Base-by-base conservation (phyloP, 2,329 filamentous ascomycete genomes). In the Aureobasidium lini region DNA sequence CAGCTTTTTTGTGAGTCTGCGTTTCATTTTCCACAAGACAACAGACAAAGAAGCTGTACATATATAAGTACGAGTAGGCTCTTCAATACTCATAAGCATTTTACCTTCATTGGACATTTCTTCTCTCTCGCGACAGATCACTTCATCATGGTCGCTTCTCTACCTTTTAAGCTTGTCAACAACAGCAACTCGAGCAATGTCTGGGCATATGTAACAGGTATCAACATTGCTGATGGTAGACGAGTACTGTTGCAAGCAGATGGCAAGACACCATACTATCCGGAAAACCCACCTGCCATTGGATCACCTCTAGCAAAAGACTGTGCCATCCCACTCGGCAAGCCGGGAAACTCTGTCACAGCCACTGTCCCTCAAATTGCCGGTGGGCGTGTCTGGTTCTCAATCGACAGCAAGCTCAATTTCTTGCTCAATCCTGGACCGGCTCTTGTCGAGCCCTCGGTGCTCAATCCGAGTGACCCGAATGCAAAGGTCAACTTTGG, bases 401-500 rank as follows among this genome's bases (percentile, higher is more conserved):
- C 66, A 1, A 65, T 69, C 50, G 69, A 67, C 50, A 62, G 64
- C 29, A 66, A 69, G 28, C 68, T 73, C 46, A 72, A 67, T 15
- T 73, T 73, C 61, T 61, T 73, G 8, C 64, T 72, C 36, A 73
- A 73, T 39, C 71, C 71, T 1, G 69, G 70, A 9, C 68, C 70
- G 31, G 71, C 70, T 15, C 63, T 72, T 8, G 71, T 72, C 29
- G 71, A 72, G 60, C 71, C 71, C 7, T 66, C 62, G 10, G 71
- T 72, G 0, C 61, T 72, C 36, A 73, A 73, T 44, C 71, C 69
- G 1, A 67, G 63, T 40, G 77, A 80, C 60, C 75, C 75, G 1
- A 79, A 78, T 64, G 72, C 72, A 50, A 72, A 73, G 47, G 69
- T 76, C 52, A 70, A 72, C 57, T 80, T 78, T 68, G 72, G 72